Evolutionary conservation across 495 filamentous ascomycete genomes (phyloP).

Genomic region (Aspergillus indologenus): DNA sequence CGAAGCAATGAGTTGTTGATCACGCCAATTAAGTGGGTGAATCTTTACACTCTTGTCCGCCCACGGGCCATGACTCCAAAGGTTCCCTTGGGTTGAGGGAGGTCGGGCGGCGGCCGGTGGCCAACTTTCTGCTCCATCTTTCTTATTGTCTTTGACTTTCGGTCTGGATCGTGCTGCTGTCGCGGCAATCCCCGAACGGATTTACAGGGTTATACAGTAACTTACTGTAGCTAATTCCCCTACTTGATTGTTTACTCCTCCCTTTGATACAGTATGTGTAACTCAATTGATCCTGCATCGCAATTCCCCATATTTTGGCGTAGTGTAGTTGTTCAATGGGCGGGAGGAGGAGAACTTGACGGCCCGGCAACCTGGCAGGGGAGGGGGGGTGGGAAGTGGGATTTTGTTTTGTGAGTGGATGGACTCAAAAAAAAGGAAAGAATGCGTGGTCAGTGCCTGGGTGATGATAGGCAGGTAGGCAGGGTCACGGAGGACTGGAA

Average conservation of each 20-base stretch:
- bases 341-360: neutral
- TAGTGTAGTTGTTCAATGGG: neutral
- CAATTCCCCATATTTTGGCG: neutral
- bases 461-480: conserved; percentile 6
- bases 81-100: neutral
- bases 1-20: too few relatives aligned
- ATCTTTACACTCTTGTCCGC: too few relatives aligned
- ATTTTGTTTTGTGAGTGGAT: too few relatives aligned
- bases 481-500: conserved; percentile 2
- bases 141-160: neutral
- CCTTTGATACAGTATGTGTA: neutral
- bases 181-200: neutral
- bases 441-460: conserved; percentile 2
- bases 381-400: neutral
- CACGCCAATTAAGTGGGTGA: too few relatives aligned
- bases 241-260: neutral
- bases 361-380: conserved; percentile 5
- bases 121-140: neutral
- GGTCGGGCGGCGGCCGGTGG: neutral
- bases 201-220: too few relatives aligned
- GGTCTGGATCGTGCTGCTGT: neutral
- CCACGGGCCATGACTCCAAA: neutral
- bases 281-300: too few relatives aligned
- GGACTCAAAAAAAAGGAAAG: neutral
- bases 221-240: too few relatives aligned